Percentiles rank a stretch among this genome's conserved stretches.
Evolutionary conservation across 2,329 filamentous ascomycete genomes (phyloP).

Genomic region (Leptographium galeiforme): DNA sequence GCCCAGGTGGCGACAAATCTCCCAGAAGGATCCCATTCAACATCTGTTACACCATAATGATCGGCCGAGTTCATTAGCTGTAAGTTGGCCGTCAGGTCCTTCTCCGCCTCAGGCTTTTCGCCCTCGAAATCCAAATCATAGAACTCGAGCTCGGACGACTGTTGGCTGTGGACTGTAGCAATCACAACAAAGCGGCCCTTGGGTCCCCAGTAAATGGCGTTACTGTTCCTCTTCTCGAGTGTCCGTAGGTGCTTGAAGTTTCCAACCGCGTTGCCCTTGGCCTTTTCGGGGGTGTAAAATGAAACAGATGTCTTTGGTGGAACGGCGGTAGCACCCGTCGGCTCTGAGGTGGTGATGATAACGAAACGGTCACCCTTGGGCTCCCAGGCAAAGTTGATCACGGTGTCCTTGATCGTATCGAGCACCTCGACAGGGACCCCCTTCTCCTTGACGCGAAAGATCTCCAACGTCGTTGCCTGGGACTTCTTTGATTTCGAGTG

Average conservation of each 20-base stretch:
- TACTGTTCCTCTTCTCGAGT: slow-evolving; percentile 98
- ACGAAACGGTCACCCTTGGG: slow-evolving; percentile 96
- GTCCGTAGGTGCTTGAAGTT: slow-evolving; percentile 96
- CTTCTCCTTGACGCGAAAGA: slow-evolving; percentile 95
- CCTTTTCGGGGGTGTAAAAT: slow-evolving; percentile 95
- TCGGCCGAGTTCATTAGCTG: slow-evolving; percentile 89
- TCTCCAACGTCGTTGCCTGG: slow-evolving; percentile 90
- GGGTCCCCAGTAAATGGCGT: slow-evolving; percentile 98
- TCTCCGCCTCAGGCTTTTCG: slow-evolving; percentile 84
- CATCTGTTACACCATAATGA: slow-evolving; percentile 94
- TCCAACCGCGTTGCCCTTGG: slow-evolving; percentile 65
- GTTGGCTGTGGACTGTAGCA: slow-evolving; percentile 81
- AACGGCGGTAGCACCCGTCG: slow-evolving; percentile 62
- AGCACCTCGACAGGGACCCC: slow-evolving; percentile 96
- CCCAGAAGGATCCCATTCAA: slow-evolving; percentile 96
- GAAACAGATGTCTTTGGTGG: slow-evolving; percentile 86
- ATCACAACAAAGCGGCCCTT: slow-evolving; percentile 90
- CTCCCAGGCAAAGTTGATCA: slow-evolving; percentile 99
- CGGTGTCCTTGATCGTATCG: slow-evolving; percentile 93
- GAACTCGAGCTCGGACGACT: slow-evolving; percentile 93
- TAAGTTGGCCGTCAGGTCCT: slow-evolving; percentile 87
- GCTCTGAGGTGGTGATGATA: slow-evolving; percentile 87
- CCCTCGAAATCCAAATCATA: slow-evolving; percentile 97
- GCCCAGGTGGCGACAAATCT: slow-evolving; percentile 90
- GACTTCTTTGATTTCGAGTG: slow-evolving; percentile 99